phyloP scores from a whole-genome alignment of 1,284 basidiomycete genomes.

The Ustilago trichophora region DNA sequence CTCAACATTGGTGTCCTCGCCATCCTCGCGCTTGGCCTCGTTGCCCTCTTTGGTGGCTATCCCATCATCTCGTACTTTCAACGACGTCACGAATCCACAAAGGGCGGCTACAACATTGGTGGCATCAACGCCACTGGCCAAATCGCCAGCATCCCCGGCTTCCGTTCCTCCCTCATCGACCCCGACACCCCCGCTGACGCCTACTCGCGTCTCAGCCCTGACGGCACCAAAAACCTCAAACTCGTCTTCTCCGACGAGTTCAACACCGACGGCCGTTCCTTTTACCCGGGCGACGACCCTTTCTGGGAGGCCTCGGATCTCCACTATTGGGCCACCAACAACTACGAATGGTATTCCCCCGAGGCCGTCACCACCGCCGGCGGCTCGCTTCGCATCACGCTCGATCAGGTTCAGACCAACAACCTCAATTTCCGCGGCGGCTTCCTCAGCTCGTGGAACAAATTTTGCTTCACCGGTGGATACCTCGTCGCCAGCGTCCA shows the following conservation, averaged over 20 bases:
- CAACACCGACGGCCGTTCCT: constrained; percentile 62
- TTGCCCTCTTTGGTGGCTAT: constrained; percentile 79
- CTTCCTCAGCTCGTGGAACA: constrained; percentile 77
- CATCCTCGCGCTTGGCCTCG: constrained; percentile 68
- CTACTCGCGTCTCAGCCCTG: constrained; percentile 69
- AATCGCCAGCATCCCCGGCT: constrained; percentile 45
- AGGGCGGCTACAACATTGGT: constrained; percentile 54
- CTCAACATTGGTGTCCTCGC: constrained; percentile 72
- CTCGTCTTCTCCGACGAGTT: constrained; percentile 67
- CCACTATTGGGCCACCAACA: constrained; percentile 75
- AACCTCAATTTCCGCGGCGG: constrained; percentile 74
- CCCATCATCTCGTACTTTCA: constrained; percentile 72
- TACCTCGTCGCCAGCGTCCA: constrained; percentile 79
- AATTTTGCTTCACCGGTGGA: constrained; percentile 93
- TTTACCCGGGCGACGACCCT: constrained; percentile 74
- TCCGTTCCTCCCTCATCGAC: constrained; percentile 63
- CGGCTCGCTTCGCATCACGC: constrained; percentile 81
- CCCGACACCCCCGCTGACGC: constrained; percentile 65
- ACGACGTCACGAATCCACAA: constrained; percentile 23
- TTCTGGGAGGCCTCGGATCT: constrained; percentile 77
- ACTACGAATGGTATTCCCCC: constrained; percentile 75
- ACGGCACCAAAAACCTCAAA: constrained; percentile 53
- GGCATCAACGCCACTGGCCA: constrained; percentile 59
- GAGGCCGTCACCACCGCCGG: constrained; percentile 78
- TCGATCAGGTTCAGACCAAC: constrained; percentile 69